Percentiles rank a stretch among this genome's conserved stretches.
Evolutionary conservation across 2,329 filamentous ascomycete species (phyloP).

Genomic region (Alternaria arbusti): DNA sequence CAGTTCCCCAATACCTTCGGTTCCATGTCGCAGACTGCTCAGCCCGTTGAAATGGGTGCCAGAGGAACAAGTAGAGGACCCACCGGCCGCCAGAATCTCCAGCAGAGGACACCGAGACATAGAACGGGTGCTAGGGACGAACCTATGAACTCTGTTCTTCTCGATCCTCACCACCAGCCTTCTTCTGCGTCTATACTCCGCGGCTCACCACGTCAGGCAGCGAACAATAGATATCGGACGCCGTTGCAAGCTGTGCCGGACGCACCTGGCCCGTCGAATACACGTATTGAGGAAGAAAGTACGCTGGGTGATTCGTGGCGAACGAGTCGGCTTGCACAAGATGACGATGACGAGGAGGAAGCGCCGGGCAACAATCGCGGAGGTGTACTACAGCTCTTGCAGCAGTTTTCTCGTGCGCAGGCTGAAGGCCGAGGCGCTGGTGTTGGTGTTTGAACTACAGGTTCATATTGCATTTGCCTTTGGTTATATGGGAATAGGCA

Average conservation of each 20-base stretch:
- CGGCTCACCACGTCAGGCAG: constrained; percentile 54
- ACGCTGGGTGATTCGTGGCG: constrained; percentile 67
- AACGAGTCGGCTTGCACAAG: constrained; percentile 51
- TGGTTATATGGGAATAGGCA: background rate
- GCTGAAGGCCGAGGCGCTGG: constrained; percentile 54
- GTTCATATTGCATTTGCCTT: constrained; percentile 9
- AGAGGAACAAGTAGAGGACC: constrained; percentile 38
- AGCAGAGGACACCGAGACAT: constrained; percentile 33
- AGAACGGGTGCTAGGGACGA: constrained; percentile 50
- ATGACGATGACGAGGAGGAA: constrained; percentile 58
- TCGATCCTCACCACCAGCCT: constrained; percentile 79
- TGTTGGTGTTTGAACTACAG: constrained; percentile 34
- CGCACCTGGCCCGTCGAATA: constrained; percentile 10
- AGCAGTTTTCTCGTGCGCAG: constrained; percentile 71
- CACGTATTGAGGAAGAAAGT: constrained; percentile 59
- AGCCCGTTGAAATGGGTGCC: constrained; percentile 56
- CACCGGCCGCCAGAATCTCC: constrained; percentile 26
- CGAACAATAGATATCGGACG: constrained; percentile 54
- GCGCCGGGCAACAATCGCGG: constrained; percentile 52
- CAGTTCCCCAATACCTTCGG: constrained; percentile 71
- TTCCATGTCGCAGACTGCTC: constrained; percentile 51
- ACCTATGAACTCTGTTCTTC: constrained; percentile 73
- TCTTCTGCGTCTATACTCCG: constrained; percentile 55
- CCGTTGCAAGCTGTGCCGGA: constrained; percentile 32
- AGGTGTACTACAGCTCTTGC: constrained; percentile 69